Conservation (phyloP, 2,329 filamentous ascomycete species). For the Neonectria neomacrospora region DNA sequence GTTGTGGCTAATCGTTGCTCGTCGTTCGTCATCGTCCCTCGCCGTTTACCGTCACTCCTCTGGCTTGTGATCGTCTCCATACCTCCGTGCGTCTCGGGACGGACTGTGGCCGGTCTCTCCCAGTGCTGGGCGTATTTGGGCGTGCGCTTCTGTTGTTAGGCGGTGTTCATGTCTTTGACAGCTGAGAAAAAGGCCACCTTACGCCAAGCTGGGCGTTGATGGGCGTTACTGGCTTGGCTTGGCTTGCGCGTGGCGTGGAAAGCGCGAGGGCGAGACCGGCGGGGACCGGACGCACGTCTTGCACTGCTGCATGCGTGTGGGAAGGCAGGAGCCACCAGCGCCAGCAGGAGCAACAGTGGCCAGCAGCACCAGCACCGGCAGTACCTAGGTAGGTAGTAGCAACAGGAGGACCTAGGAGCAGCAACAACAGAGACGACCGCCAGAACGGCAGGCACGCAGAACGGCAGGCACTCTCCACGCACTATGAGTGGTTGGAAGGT, state of each 20-base stretch:
- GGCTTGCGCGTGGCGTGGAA: constrained; percentile 27
- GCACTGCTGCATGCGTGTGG: constrained; percentile 38
- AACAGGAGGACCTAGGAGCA: too few relatives aligned
- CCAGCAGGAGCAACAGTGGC: neutral
- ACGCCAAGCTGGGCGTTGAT: constrained; percentile 19
- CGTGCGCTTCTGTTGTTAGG: constrained; percentile 11
- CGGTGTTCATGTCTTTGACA: constrained; percentile 12
- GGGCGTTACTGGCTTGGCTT: constrained; percentile 16
- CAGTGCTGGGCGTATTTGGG: constrained; percentile 3
- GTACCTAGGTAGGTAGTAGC: too few relatives aligned
- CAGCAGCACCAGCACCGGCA: constrained; percentile 28
- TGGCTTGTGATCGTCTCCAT: neutral
- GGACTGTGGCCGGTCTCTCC: constrained; percentile 7
- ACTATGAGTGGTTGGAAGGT: constrained; percentile 3
- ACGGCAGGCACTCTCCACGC: neutral
- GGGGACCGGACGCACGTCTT: constrained; percentile 42
- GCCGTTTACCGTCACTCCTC: neutral
- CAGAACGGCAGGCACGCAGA: constrained; percentile 7
- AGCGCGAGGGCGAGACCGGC: constrained; percentile 31
- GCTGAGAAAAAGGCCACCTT: constrained; percentile 4
- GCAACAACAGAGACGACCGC: neutral
- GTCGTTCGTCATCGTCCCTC: neutral
- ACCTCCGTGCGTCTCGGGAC: constrained; percentile 1
- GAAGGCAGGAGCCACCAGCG: constrained; percentile 13
- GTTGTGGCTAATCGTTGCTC: neutral